Percentiles rank a stretch among this genome's conserved stretches.
Conservation (phyloP, 768 basidiomycete genomes). For the Crucibulum laeve region DNA sequence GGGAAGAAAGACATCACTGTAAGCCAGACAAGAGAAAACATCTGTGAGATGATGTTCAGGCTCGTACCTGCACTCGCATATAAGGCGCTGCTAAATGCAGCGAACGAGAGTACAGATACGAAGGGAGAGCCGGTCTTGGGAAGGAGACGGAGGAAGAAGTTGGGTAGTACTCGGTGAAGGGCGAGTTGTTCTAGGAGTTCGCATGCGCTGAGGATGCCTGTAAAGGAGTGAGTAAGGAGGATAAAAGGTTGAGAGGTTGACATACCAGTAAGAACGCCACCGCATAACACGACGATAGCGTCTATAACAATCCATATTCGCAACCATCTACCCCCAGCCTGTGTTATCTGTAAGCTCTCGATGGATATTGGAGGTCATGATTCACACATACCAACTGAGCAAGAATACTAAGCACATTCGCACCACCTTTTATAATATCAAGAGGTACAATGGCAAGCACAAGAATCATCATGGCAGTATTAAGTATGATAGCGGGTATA, state of each 20-base stretch:
- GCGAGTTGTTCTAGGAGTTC: constrained; percentile 56
- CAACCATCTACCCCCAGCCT: constrained; percentile 62
- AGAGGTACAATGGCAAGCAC: constrained; percentile 58
- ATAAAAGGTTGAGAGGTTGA: neutral
- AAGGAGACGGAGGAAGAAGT: constrained; percentile 39
- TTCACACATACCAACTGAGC: constrained; percentile 46
- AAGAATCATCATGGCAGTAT: constrained; percentile 51
- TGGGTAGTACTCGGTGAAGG: constrained; percentile 57
- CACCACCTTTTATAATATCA: constrained; percentile 38
- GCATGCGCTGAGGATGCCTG: constrained; percentile 55
- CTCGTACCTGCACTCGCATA: constrained; percentile 57
- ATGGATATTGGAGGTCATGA: neutral
- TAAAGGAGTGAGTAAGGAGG: neutral
- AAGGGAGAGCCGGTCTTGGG: constrained; percentile 49
- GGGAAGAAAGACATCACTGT: constrained; percentile 64
- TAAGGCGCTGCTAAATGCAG: constrained; percentile 42
- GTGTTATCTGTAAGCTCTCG: neutral
- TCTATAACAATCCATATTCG: constrained; percentile 61
- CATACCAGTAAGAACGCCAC: constrained; percentile 65
- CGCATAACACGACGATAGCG: constrained; percentile 67
- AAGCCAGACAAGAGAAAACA: constrained; percentile 71
- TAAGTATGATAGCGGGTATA: constrained; percentile 51
- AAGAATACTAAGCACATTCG: constrained; percentile 63
- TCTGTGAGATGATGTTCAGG: constrained; percentile 51
- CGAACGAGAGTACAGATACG: constrained; percentile 47